phyloP scores from a whole-genome alignment of 768 basidiomycete genomes.

The Boletus speciosus region DNA sequence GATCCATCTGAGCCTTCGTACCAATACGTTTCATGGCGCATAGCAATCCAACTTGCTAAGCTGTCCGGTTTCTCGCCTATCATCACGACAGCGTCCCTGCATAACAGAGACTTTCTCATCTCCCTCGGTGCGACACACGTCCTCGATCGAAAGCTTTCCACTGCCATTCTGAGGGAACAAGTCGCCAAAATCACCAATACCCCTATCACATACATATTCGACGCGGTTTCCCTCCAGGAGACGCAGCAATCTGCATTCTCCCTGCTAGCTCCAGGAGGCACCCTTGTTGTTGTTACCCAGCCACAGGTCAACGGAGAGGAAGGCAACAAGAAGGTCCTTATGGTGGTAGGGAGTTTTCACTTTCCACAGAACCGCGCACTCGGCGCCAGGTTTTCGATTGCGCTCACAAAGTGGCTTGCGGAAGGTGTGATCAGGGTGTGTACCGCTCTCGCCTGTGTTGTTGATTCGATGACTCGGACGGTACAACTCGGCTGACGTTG shows the following conservation, averaged over 20 bases:
- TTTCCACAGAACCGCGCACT: slow-evolving; percentile 4
- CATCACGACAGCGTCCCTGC: slow-evolving; percentile 37
- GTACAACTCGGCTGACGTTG: not conserved
- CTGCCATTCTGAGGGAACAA: not conserved
- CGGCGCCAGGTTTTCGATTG: slow-evolving; percentile 8
- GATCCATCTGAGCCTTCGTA: not conserved
- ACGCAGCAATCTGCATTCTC: slow-evolving; percentile 33
- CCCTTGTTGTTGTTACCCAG: slow-evolving; percentile 13
- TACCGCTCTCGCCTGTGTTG: not conserved
- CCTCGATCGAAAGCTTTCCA: slow-evolving; percentile 29
- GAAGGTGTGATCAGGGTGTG: slow-evolving; percentile 18
- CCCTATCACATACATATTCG: slow-evolving; percentile 18
- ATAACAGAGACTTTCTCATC: slow-evolving; percentile 29
- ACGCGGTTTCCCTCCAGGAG: slow-evolving; percentile 30
- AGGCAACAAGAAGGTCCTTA: not conserved
- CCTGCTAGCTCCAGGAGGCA: slow-evolving; percentile 30
- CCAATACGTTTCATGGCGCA: not conserved
- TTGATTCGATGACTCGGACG: too few relatives aligned
- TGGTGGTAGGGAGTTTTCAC: slow-evolving; percentile 5
- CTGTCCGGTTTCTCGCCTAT: slow-evolving; percentile 35
- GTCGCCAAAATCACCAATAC: slow-evolving; percentile 3
- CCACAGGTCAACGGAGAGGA: not conserved
- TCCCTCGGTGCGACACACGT: slow-evolving; percentile 37
- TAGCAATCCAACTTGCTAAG: slow-evolving; percentile 33
- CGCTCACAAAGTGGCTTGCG: slow-evolving; percentile 15